Conservation (phyloP, 768 basidiomycete species). For the Lyophyllum decastes region DNA sequence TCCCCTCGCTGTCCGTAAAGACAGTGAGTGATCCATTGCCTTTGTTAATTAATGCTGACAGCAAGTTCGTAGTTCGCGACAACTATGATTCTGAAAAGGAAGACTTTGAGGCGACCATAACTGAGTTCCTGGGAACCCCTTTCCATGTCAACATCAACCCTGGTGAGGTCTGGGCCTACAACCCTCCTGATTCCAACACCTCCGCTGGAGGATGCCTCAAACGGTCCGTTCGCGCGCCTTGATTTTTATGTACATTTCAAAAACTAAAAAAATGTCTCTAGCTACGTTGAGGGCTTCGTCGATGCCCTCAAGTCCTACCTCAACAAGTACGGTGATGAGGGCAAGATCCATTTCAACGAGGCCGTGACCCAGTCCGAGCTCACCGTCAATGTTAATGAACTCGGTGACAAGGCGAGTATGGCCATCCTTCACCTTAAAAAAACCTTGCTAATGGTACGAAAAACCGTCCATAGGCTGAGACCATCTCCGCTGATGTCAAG, state of each 20-base stretch:
- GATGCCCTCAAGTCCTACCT: slow-evolving; percentile 29
- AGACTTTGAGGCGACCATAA: slow-evolving; percentile 33
- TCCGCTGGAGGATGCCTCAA: slow-evolving; percentile 26
- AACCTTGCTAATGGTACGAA: not conserved
- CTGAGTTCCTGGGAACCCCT: slow-evolving; percentile 26
- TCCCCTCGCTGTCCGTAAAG: slow-evolving; percentile 24
- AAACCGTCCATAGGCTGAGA: slow-evolving; percentile 22
- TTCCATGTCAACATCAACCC: slow-evolving; percentile 36
- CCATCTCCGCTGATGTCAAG: slow-evolving; percentile 34
- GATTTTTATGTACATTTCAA: not conserved
- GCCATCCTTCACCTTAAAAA: not conserved
- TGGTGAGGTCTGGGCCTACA: slow-evolving; percentile 37
- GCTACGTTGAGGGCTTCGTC: slow-evolving; percentile 39
- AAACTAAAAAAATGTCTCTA: slow-evolving; percentile 3
- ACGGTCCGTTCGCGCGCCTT: slow-evolving; percentile 17
- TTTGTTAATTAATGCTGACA: not conserved
- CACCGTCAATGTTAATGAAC: slow-evolving; percentile 31
- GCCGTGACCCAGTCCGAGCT: slow-evolving; percentile 35
- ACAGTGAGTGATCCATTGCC: slow-evolving; percentile 10
- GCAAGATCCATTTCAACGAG: slow-evolving; percentile 38
- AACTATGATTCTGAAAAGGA: slow-evolving; percentile 36
- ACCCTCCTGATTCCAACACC: slow-evolving; percentile 17
- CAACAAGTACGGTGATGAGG: slow-evolving; percentile 33
- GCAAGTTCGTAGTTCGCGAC: slow-evolving; percentile 34
- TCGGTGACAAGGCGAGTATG: slow-evolving; percentile 25